Conservation (phyloP, 2,329 filamentous ascomycete genomes). For the Penicillium psychrosexuale region DNA sequence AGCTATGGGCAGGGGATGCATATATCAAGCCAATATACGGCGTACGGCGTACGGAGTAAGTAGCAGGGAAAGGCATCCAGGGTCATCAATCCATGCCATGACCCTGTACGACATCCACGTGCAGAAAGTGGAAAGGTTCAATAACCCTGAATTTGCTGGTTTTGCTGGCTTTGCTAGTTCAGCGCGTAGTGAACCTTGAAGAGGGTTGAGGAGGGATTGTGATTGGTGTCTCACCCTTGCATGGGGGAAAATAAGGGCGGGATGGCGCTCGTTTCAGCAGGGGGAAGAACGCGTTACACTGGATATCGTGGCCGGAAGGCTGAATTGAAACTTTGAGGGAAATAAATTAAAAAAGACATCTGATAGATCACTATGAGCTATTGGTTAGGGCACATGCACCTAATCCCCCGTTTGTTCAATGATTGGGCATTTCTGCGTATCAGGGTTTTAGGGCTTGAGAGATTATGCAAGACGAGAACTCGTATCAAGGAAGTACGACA, state of each 20-base stretch:
- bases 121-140: constrained; percentile 10
- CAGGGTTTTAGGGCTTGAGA: background rate
- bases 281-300: background rate
- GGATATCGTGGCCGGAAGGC: constrained; percentile 10
- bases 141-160: background rate
- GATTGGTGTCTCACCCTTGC: constrained; percentile 13
- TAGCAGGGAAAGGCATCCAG: constrained; percentile 1
- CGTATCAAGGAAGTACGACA: background rate
- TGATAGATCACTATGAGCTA: constrained; percentile 32
- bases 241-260: constrained; percentile 1
- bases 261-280: constrained; percentile 10
- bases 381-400: constrained; percentile 21
- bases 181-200: background rate
- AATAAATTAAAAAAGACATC: constrained; percentile 9
- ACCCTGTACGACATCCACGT: constrained; percentile 20
- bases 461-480: too few relatives aligned
- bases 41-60: background rate
- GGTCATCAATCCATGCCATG: constrained; percentile 9
- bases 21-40: constrained; percentile 1
- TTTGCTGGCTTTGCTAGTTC: too few relatives aligned
- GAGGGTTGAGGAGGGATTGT: background rate
- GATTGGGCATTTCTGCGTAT: constrained; percentile 1
- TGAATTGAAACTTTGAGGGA: constrained; percentile 5
- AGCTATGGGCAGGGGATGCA: constrained; percentile 4
- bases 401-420: constrained; percentile 10